Evolutionary conservation across 805 yeast genomes (phyloP).

Genomic region (Pichia thaimueangensis): DNA sequence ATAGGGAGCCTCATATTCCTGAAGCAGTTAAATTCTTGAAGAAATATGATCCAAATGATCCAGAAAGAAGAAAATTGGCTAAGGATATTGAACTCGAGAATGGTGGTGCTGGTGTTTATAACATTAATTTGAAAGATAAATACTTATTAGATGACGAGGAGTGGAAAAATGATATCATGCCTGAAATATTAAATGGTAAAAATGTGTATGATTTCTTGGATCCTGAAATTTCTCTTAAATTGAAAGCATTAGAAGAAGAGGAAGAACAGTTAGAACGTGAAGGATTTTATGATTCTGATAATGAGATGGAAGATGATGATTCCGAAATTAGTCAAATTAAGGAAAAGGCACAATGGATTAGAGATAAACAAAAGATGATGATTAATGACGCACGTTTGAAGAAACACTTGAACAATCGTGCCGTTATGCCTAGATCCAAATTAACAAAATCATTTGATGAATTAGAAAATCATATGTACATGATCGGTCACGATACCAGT

Average conservation of each 20-base stretch:
- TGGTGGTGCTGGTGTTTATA: constrained; percentile 98
- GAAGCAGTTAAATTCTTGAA: constrained; percentile 54
- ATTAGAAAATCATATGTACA: constrained; percentile 85
- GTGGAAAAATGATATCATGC: constrained; percentile 97
- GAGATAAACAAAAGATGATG: constrained; percentile 93
- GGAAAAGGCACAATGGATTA: constrained; percentile 91
- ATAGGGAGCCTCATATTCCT: constrained; percentile 77
- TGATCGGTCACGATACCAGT: constrained; percentile 81
- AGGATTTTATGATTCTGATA: constrained; percentile 93
- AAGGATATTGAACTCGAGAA: constrained; percentile 88
- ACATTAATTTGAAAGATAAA: constrained; percentile 86
- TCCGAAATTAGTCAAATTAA: constrained; percentile 56
- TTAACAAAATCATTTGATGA: constrained; percentile 65
- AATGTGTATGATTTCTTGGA: constrained; percentile 97
- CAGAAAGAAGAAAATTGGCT: constrained; percentile 73
- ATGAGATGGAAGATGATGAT: constrained; percentile 47
- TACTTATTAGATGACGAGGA: constrained; percentile 91
- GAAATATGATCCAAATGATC: constrained; percentile 75
- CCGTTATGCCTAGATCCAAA: constrained; percentile 88
- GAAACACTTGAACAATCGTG: constrained; percentile 79
- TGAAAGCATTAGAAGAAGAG: constrained; percentile 93
- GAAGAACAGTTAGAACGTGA: constrained; percentile 89
- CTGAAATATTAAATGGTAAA: constrained; percentile 92
- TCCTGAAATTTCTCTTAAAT: constrained; percentile 87
- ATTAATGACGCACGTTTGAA: constrained; percentile 79